Evolutionary conservation across 805 yeast genomes (phyloP), one percentile per base, ranked within the genome.

Genomic region (Starmerella bacillaris): DNA sequence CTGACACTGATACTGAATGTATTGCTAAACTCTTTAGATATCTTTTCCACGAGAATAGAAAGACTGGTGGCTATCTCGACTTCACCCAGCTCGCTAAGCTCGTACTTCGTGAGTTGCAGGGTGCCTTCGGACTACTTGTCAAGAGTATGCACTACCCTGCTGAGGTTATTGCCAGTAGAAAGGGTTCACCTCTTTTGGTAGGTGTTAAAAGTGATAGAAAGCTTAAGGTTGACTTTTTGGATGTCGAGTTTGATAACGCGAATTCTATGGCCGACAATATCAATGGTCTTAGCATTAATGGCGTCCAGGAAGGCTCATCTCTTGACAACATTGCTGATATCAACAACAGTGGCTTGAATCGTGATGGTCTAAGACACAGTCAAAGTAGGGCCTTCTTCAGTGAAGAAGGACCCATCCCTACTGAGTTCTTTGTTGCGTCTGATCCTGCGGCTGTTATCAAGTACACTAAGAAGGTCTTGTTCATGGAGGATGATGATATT

Each of bases 1-100:
- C 86, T 38, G 96, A 86, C 46, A 89, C 99, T 34, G 99, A 89
- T 62, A 80, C 98, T 20, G 99, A 89, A 61, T 79, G 92, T 60
- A 89, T 89, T 55, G 99, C 99, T 48, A 84, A 82, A 60, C 68
- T 89, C 51, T 80, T 79, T 64, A 79, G 82, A 59, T 92, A 82
- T 60, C 66, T 83, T 45, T 89, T 80, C 59, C 92, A 82, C 57
- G 65, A 78, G 41, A 79, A 78, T 51, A 86, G 84, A 45, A 65
- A 69, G 44, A 47, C 47, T 34, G 76, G 77, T 40, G 49, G 48
- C 21, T 35, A 41, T 37, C 64, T 78, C 38, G 96, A 89, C 60
- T 83, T 89, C 59, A 77, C 79, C 54, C 83, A 82, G 54, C 69
- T 89, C 53, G 84, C 94, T 48, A 89, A 86, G 59, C 80, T 82